Evolutionary conservation across 73 alveolate genomes (phyloP), one percentile per base, ranked within the genome.

Genomic region (Effrenium voratum): DNA sequence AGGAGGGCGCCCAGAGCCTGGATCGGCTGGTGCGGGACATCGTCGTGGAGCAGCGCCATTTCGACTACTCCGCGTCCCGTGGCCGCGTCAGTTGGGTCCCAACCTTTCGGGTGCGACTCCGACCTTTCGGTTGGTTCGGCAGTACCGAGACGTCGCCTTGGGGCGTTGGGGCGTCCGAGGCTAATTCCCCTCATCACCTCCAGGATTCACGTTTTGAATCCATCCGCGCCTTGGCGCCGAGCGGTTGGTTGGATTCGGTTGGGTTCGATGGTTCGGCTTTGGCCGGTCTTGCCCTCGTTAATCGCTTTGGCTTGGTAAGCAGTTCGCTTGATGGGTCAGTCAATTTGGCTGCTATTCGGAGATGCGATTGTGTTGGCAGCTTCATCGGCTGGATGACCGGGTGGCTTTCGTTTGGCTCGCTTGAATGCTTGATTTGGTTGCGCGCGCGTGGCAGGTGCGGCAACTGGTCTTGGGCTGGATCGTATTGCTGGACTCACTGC

Each of bases 1-100:
- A 70, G 97, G 97, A 90, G 80, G 97, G 97, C 32, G 97, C 97
- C 34, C 87, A 90, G n/a, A 68, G 97, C 75, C 50, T 90, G 97
- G 97, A 90, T 57, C 70, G 97, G 6, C 46, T 90, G 77, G 83
- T 90, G 44, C 97, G 97, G 38, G 97, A 90, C 87, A 90, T 90
- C 10, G 97, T 90, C 52, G 83, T 70, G 66, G 97, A 90, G 87
- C 97, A 90, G 87, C 97, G 88, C 19, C 76, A 70, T 36, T 90
- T 90, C 32, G 97, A 90, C 88, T 90, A 66, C 76, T 75, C 97
- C 49, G 50, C 55, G 95, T 38, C 0, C 32, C 95, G 34, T 16
- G 93, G 70, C 34, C 19, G 43, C 8, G 66, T 34, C 1, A 52
- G 8, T 8, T 52, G 8, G 63, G 63, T 19, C 63, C 63, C 63